phyloP scores from a whole-genome alignment of 805 yeast genomes.

The Wickerhamomyces kurtzmanii region DNA sequence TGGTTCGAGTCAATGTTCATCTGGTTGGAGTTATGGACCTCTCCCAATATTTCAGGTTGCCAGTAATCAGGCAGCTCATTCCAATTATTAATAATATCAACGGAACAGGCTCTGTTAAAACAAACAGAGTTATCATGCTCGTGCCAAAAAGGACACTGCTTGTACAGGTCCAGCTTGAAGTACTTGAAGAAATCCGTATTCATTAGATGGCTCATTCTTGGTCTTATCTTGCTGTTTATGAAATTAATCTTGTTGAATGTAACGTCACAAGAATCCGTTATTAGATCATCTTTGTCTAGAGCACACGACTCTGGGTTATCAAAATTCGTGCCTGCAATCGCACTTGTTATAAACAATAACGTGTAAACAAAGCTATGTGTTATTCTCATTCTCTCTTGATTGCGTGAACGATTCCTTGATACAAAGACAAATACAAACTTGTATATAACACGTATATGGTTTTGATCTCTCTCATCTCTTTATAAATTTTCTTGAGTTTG shows the following conservation, averaged over 20 bases:
- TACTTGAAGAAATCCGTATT: slow-evolving; percentile 77
- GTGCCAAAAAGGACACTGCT: slow-evolving; percentile 80
- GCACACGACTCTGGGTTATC: too few species aligned
- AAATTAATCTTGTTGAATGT: slow-evolving; percentile 38
- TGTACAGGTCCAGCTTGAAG: slow-evolving; percentile 76
- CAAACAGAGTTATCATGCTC: slow-evolving; percentile 73
- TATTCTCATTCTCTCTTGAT: too few species aligned
- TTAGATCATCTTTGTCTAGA: too few species aligned
- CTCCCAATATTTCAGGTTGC: slow-evolving; percentile 58
- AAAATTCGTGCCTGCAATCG: too few species aligned
- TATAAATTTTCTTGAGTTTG: too few species aligned
- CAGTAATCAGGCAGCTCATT: slow-evolving; percentile 61
- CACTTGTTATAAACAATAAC: too few species aligned
- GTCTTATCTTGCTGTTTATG: slow-evolving; percentile 42
- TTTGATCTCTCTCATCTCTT: too few species aligned
- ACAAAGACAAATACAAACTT: too few species aligned
- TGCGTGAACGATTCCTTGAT: too few species aligned
- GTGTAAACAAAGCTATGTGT: too few species aligned
- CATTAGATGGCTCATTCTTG: slow-evolving; percentile 47
- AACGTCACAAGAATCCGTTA: slow-evolving; percentile 26
- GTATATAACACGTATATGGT: too few species aligned
- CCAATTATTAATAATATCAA: slow-evolving; percentile 73
- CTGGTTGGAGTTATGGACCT: slow-evolving; percentile 22
- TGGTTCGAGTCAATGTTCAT: too few species aligned
- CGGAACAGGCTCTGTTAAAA: slow-evolving; percentile 83